phyloP scores from a whole-genome alignment of 129 eudicot species.

The Dittrichia graveolens region DNA sequence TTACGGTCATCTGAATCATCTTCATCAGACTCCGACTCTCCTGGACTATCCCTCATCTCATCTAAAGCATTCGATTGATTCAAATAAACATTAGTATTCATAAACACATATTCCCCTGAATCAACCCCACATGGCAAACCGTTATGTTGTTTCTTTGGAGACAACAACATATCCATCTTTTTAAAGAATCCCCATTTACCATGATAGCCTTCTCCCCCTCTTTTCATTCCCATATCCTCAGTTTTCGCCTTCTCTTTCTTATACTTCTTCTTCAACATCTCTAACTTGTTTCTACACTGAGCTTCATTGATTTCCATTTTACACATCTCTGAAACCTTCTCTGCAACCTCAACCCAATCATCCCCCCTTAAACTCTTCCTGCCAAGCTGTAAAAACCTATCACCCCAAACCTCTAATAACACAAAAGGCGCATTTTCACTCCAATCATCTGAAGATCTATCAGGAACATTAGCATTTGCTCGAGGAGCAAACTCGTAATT shows the following conservation, averaged over 20 bases:
- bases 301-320: slow-evolving; percentile 53
- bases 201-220: slow-evolving; percentile 49
- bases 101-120: slow-evolving; percentile 95
- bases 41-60: slow-evolving; percentile 96
- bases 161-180: slow-evolving; percentile 81
- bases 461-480: slow-evolving; percentile 10
- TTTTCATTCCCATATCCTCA: slow-evolving; percentile 55
- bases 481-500: slow-evolving; percentile 57
- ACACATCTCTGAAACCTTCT: slow-evolving; percentile 66
- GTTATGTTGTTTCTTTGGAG: slow-evolving; percentile 49
- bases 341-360: slow-evolving; percentile 88
- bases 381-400: slow-evolving; percentile 69
- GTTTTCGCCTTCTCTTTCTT: slow-evolving; percentile 74
- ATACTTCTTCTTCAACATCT: slow-evolving; percentile 75
- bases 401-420: slow-evolving; percentile 87
- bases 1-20: slow-evolving; percentile 48
- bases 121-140: slow-evolving; percentile 93
- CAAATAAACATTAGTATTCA: slow-evolving; percentile 78
- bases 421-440: slow-evolving; percentile 62
- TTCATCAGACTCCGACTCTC: slow-evolving; percentile 56
- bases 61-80: slow-evolving; percentile 74
- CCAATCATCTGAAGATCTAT: slow-evolving; percentile 53
- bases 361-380: slow-evolving; percentile 76
- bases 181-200: slow-evolving; percentile 66
- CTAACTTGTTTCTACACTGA: slow-evolving; percentile 70